Evolutionary conservation across 176 grass and related monocot genomes (phyloP), one percentile per base, ranked within the genome.

Genomic region (Musa schizocarpa): DNA sequence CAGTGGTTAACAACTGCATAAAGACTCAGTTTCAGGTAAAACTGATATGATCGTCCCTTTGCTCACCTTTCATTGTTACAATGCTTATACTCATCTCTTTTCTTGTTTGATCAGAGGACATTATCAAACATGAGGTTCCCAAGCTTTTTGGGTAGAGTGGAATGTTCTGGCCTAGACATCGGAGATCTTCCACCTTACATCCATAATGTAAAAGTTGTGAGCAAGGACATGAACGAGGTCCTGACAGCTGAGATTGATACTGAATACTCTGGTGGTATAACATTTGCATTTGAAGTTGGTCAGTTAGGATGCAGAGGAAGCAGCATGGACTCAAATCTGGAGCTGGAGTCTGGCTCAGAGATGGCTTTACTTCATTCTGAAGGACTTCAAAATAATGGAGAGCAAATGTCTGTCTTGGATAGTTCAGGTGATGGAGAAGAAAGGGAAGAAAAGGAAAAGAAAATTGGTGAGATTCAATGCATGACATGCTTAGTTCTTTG

Each of bases 231-330:
- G 50, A 92, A 79, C 81, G 93, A 96, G 54, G 52, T 88, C 53
- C 86, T 85, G 87, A 87, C 93, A 50, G 87, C 92, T 78, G 93
- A 96, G 76, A 78, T 92, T 82, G 93, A 92, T 74, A 86, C 92
- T 82, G 93, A 92, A 85, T 89, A 90, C 73, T 84, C 87, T 1
- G 76, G 85, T 25, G 89, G 89, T 69, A 84, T 96, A 83, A 54
- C 86, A 52, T 68, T 92, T 77, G 68, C 87, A 54, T 85, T 96
- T 7, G 87, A 96, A 77, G 85, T 96, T 81, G 73, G 79, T 50
- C 89, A 86, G 63, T 81, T 82, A 2, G 93, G 89, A 65, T 83
- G 90, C 71, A 89, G 90, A 59, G 86, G 90, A 67, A 85, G 88
- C 66, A 92, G 90, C 23, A 86, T 90, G 76, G 86, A 89, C 84